Evolutionary conservation across 768 basidiomycete species (phyloP), one percentile per base, ranked within the genome.

Genomic region (Obba rivulosa): DNA sequence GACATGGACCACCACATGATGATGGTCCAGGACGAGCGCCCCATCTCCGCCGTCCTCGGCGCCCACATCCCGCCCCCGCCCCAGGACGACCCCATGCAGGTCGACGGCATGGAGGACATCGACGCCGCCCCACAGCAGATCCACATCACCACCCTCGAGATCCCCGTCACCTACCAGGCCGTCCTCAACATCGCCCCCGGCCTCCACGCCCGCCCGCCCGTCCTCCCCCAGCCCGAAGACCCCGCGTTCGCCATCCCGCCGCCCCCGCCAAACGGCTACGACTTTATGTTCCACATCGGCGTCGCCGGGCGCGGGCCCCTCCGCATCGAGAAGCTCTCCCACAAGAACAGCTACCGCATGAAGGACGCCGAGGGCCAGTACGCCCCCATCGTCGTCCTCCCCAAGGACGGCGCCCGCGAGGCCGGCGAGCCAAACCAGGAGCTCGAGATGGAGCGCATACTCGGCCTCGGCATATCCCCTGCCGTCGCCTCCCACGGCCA

Each of bases 201-300:
- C 9, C 62, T 86, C 10, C 80, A 86, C 60, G 67, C 72, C n/a
- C 68, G 74, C 7, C 84, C 85, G 1, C 84, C 84, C 8, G 46
- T 61, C 22, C 60, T 74, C 8, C 68, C 77, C 17, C 58, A 72
- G 0, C 69, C 73, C 3, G 62, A 65, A 5, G 63, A 69, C n/a
- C 65, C 64, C 4, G 58, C 61, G 16, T 68, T 66, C 23, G 62
- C 73, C 21, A 53, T 73, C 21, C 65, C 75, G 1, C 75, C 77
- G 1, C 53, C 61, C 8, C 71, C 72, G 20, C 61, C 64, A 17
- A 66, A 66, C 43, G 81, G 80, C 11, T 86, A 80, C 56, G 84
- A 86, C 58, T 78, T 87, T 56, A 75, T 86, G 45, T 77, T 86
- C 56, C 85, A 87, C 56, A 71, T 87, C 23, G 85, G 85, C 3